These are phyloP conservation scores for Tuber magnatum DNA, from an alignment of 495 filamentous ascomycete genomes.

Conservation along the genomic window DNA sequence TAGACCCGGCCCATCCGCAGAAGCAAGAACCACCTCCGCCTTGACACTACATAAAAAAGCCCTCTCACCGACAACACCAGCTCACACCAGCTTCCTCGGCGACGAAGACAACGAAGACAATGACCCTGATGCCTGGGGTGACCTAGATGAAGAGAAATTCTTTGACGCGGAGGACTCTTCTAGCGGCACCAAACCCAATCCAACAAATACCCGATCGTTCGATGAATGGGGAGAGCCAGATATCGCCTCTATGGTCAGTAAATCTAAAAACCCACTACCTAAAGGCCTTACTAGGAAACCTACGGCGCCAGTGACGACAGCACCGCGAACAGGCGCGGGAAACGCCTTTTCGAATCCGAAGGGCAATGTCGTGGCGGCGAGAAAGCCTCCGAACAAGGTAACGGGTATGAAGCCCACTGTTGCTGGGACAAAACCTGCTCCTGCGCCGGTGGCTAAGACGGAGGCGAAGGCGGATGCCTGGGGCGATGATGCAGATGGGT, in stretches of 20 bases:
- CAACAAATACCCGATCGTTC: constrained; percentile 10
- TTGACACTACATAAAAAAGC: constrained; percentile 52
- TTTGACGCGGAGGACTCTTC: constrained; percentile 43
- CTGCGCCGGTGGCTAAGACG: constrained; percentile 6
- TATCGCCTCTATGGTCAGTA: constrained; percentile 26
- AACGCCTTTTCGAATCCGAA: constrained; percentile 12
- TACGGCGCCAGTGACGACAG: no score
- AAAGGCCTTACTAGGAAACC: constrained; percentile 27
- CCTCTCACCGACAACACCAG: constrained; percentile 46
- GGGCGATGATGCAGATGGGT: constrained; percentile 54
- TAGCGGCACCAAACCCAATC: constrained; percentile 25
- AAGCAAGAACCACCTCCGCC: constrained; percentile 47
- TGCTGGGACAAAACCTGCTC: constrained; percentile 1
- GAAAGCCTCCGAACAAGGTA: constrained; percentile 13
- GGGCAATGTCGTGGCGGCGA: constrained; percentile 11
- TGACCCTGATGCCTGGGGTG: constrained; percentile 64
- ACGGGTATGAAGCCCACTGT: constrained; percentile 17
- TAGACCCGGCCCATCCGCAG: constrained; percentile 27
- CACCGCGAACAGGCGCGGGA: constrained; percentile 21
- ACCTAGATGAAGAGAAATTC: constrained; percentile 54
- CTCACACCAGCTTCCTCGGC: constrained; percentile 46
- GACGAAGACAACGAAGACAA: constrained; percentile 50
- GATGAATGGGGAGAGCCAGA: constrained; percentile 16
- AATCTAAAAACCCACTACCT: constrained; percentile 29
- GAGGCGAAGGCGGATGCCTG: constrained; percentile 50